Base-by-base conservation (phyloP, 169 alveolate species). In the Eimeria sp. region DNA sequence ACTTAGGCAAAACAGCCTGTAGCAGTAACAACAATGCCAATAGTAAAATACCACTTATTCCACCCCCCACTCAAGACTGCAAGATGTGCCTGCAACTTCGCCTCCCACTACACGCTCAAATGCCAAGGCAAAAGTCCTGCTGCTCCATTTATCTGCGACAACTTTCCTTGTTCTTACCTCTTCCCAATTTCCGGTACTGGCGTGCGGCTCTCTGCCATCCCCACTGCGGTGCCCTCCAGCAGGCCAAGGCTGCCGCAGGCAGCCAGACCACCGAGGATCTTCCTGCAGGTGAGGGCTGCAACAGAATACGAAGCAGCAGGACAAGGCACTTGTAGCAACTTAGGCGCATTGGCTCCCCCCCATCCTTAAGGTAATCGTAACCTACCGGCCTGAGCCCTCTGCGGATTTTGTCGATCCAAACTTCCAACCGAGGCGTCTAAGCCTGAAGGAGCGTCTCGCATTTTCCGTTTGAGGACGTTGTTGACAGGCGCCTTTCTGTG, bases 1-100 rank as follows among this genome's bases (percentile, higher is more conserved):
- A 9, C 80, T 52, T 87, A 10, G 93, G 93, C 93, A 87, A 2
- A n/a, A 87, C 60, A 64, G 40, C 80, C 93, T 87, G 93, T 23
- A 58, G 37, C 20, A 62, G 54, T 9, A n/a, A 66, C 82, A 9
- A 64, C 66, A 6, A 56, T 16, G 58, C 6, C 18, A 46, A 78
- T 10, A 0, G 37, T n/a, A 11, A n/a, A 74, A 40, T 33, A 16
- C 25, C 58, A 30, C 8, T 8, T 16, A 37, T 6, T 14, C 46
- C 27, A 40, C 6, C 83, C 40, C 30, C 0, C 13, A 74, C 83
- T 74, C 33, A 74, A 1, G 33, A 4, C 9, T 74, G 83, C 33
- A 74, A 74, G 56, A 27, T 74, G 56, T 37, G 6, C 56, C 37
- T 74, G 83, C 83, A 74, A 33, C 4, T 37, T 74, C 33, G 4